Percentiles rank a stretch among this genome's conserved stretches.
phyloP scores from a whole-genome alignment of 805 yeast genomes.

The Saccharomycopsis sp. region DNA sequence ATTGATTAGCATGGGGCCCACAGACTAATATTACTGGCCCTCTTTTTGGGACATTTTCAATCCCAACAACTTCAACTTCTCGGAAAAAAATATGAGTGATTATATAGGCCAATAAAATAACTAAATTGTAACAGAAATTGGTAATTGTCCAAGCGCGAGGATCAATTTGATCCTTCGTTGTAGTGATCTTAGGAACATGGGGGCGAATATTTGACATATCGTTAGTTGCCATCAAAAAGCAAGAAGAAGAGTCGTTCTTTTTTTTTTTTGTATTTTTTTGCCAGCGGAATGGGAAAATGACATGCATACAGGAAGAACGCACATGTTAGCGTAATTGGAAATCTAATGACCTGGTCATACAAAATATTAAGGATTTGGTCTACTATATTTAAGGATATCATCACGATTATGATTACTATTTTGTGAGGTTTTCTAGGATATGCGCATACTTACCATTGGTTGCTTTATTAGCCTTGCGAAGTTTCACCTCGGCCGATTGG shows the following conservation, averaged over 20 bases:
- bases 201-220: too few species aligned
- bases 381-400: too few species aligned
- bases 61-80: constrained; percentile 68
- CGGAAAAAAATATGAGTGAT: constrained; percentile 44
- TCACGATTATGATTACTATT: too few species aligned
- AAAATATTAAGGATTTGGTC: neutral
- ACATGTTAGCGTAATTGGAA: too few species aligned
- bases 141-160: constrained; percentile 11
- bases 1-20: constrained; percentile 96
- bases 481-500: constrained; percentile 56
- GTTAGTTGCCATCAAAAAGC: neutral
- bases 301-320: constrained; percentile 1
- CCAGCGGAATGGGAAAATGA: neutral
- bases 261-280: neutral
- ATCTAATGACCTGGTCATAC: too few species aligned
- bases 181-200: constrained; percentile 29
- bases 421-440: constrained; percentile 34
- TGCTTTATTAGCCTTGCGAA: constrained; percentile 70
- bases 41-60: constrained; percentile 47
- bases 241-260: too few species aligned
- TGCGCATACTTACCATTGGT: constrained; percentile 70
- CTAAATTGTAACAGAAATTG: constrained; percentile 17
- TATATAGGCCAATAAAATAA: constrained; percentile 25
- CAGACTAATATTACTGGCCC: constrained; percentile 92
- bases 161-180: constrained; percentile 22